These are phyloP conservation scores for Verticillium tricorpus DNA, from an alignment of 2,329 filamentous ascomycete genomes.

Conservation along the genomic window DNA sequence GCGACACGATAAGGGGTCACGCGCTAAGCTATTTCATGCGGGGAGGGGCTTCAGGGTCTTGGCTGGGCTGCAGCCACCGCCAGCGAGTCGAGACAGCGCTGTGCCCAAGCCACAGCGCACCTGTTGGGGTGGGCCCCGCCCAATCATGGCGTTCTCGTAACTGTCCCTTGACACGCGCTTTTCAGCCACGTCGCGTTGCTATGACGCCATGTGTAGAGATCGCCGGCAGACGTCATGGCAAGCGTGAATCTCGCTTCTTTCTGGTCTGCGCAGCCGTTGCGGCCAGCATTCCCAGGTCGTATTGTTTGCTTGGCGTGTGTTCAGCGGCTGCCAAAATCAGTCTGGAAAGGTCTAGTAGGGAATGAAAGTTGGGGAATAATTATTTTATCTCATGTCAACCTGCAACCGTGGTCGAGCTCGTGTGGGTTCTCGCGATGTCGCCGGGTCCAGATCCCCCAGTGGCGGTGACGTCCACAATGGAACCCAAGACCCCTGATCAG, in stretches of 20 bases:
- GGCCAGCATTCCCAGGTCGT: not conserved
- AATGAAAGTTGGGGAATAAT: not conserved
- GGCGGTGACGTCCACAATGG: not conserved
- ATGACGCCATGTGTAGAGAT: not conserved
- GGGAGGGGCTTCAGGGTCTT: not conserved
- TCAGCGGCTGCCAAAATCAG: not conserved
- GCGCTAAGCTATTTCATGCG: not conserved
- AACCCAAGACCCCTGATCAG: not conserved
- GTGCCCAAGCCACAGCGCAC: not conserved
- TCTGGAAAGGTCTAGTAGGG: not conserved
- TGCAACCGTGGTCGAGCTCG: not conserved
- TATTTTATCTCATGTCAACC: not conserved
- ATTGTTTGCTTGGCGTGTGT: not conserved
- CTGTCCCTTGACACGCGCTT: not conserved
- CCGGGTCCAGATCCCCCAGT: not conserved
- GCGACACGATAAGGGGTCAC: not conserved
- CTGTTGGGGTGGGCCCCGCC: not conserved
- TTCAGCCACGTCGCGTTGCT: not conserved
- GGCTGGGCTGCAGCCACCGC: not conserved
- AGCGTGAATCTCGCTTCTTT: not conserved
- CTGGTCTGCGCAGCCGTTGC: not conserved
- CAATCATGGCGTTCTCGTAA: not conserved
- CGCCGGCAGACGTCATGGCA: not conserved
- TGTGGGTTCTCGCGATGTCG: not conserved
- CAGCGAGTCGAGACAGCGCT: not conserved